phyloP scores from a whole-genome alignment of 805 yeast species.

The Komagataella phaffii region DNA sequence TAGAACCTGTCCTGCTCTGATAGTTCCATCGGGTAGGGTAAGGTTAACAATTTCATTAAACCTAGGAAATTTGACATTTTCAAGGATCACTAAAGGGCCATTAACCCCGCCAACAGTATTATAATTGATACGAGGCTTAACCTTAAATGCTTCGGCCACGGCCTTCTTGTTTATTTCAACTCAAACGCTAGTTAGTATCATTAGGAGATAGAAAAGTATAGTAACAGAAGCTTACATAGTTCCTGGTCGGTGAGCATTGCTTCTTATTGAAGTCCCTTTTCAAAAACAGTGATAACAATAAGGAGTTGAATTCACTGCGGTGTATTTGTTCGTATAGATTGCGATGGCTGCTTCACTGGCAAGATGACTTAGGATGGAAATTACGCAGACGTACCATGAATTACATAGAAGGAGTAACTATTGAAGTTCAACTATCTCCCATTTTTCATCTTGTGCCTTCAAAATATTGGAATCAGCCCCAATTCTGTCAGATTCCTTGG shows the following conservation, averaged over 20 bases:
- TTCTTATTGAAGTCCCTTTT: neutral
- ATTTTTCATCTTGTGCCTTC: neutral
- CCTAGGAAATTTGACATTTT: constrained; percentile 78
- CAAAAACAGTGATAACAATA: neutral
- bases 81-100: constrained; percentile 91
- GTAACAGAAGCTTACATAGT: constrained; percentile 18
- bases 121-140: constrained; percentile 83
- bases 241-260: constrained; percentile 24
- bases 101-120: constrained; percentile 98
- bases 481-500: neutral
- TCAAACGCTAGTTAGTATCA: constrained; percentile 12
- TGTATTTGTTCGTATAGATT: neutral
- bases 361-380: too few relatives aligned
- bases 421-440: neutral
- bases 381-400: neutral
- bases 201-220: neutral
- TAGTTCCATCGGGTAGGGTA: constrained; percentile 90
- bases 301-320: neutral
- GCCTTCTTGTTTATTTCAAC: constrained; percentile 83
- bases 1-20: constrained; percentile 94
- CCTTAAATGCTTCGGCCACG: constrained; percentile 80
- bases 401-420: neutral
- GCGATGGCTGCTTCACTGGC: neutral
- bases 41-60: constrained; percentile 94
- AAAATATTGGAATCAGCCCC: neutral